A percentile compares a stretch with the other conserved stretches of the same genome.
phyloP scores from a whole-genome alignment of 805 yeast species.

The Ogataea corticis region DNA sequence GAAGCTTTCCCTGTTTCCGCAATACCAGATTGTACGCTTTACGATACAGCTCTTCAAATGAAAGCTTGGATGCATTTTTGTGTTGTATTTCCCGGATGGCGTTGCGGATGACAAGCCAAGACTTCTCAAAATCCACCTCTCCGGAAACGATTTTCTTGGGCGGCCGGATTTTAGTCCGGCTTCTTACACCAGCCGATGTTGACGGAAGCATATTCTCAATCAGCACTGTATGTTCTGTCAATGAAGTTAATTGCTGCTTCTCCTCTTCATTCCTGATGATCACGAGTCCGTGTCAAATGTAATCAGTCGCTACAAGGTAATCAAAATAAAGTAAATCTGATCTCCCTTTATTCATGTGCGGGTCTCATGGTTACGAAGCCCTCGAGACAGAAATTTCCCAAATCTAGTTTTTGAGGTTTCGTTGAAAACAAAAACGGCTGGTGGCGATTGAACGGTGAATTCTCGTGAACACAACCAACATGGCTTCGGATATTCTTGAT shows the following conservation, averaged over 20 bases:
- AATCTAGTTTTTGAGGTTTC: not conserved
- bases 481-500: constrained; percentile 67
- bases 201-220: constrained; percentile 18
- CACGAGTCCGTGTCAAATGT: not conserved
- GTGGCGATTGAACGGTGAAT: too few relatives aligned
- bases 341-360: not conserved
- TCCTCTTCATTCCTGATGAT: not conserved
- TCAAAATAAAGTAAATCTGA: constrained; percentile 1
- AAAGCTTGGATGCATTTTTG: constrained; percentile 69
- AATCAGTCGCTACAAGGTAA: not conserved
- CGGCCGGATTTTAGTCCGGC: constrained; percentile 62
- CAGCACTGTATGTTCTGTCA: not conserved
- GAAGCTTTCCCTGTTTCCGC: constrained; percentile 61
- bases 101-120: constrained; percentile 63
- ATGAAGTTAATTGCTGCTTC: not conserved
- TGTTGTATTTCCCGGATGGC: constrained; percentile 74
- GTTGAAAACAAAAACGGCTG: too few relatives aligned
- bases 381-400: constrained; percentile 1
- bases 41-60: constrained; percentile 81
- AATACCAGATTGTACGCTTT: constrained; percentile 76
- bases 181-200: constrained; percentile 33
- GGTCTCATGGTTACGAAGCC: constrained; percentile 14
- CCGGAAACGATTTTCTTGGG: constrained; percentile 50
- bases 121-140: constrained; percentile 56
- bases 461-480: constrained; percentile 4